Base-by-base conservation (phyloP, 371 early-diverging fungal genomes). In the Mortierella sp. region DNA sequence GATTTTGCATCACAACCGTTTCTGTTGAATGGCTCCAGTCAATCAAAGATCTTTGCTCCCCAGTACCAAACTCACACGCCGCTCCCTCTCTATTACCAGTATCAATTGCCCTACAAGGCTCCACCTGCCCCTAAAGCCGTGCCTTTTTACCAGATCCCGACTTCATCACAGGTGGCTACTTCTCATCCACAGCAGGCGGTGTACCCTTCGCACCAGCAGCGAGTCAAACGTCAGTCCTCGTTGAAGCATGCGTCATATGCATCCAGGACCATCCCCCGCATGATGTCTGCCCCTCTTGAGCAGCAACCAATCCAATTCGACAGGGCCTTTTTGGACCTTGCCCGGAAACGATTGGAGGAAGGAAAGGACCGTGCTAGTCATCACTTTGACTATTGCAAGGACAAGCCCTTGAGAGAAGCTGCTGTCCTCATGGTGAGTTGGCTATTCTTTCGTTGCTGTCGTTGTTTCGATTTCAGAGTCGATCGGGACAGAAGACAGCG, bases 341-440 rank as follows among this genome's bases (percentile, higher is more conserved):
- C 73, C 51, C 77, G 73, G 75, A 71, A 34, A 28, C 81, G 85
- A 16, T 64, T 84, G 61, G 76, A 72, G 16, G 75, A 71, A 5
- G 71, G 70, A 11, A 80, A 55, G 73, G 40, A 71, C 16, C 69
- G 71, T 24, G 44, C 44, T 11, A 73, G 74, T 26, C 81, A 84
- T 64, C 77, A 86, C n/a, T 86, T 86, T 59, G 86, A 86, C 46
- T 81, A 86, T 53, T 82, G 82, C 57, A 73, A 79, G 31, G 86
- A 86, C 31, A 79, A 79, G 21, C 86, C 86, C 5, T 51, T 86
- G 57, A 79, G 82, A 11, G 86, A 86, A 59, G 86, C 86, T 46
- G 82, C 86, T 21, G 80, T 86, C 55, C 51, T 81, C 16, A 86
- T 86, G 82, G 86, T 86, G 72, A 74, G 69, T 57, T 43, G 5